A percentile compares a stretch with the other conserved stretches of the same genome.
These are phyloP conservation scores for Sarocladiaceae sp. DNA, from an alignment of 2,329 filamentous ascomycete species.

Conservation along the genomic window DNA sequence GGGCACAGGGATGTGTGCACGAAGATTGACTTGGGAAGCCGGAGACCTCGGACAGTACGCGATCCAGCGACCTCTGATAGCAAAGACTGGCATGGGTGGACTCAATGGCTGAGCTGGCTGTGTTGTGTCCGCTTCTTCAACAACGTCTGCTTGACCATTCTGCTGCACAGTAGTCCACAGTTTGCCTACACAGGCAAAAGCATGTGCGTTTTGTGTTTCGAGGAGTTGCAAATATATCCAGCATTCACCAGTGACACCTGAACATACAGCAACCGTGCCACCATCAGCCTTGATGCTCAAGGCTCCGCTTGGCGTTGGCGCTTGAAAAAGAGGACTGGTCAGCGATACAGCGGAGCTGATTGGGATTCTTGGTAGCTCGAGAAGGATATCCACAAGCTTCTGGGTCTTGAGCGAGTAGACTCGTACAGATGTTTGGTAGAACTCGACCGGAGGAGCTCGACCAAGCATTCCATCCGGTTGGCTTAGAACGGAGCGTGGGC, in stretches of 20 bases:
- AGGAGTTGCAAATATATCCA: constrained; percentile 62
- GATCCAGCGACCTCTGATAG: constrained; percentile 67
- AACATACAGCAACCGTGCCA: constrained; percentile 67
- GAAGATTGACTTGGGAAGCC: constrained; percentile 62
- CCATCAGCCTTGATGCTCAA: constrained; percentile 68
- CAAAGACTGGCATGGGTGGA: constrained; percentile 58
- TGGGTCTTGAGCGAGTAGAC: constrained; percentile 80
- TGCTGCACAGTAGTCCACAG: constrained; percentile 83
- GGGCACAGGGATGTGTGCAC: constrained; percentile 56
- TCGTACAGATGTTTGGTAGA: constrained; percentile 83
- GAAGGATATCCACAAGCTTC: constrained; percentile 63
- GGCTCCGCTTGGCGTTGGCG: constrained; percentile 65
- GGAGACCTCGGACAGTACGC: constrained; percentile 70
- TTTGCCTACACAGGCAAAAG: constrained; percentile 71
- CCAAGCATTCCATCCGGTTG: constrained; percentile 29
- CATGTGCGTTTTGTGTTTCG: constrained; percentile 33
- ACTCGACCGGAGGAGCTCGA: constrained; percentile 34
- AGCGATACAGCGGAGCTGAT: constrained; percentile 49
- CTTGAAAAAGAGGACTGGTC: constrained; percentile 57
- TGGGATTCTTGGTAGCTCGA: constrained; percentile 59
- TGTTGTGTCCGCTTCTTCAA: constrained; percentile 39
- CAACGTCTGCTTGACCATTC: constrained; percentile 39
- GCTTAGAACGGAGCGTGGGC: constrained; percentile 33
- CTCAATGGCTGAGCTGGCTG: constrained; percentile 31
- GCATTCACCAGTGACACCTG: constrained; percentile 78